Evolutionary conservation across 768 basidiomycete species (phyloP), one percentile per base, ranked within the genome.

Genomic region (Piloderma croceum): DNA sequence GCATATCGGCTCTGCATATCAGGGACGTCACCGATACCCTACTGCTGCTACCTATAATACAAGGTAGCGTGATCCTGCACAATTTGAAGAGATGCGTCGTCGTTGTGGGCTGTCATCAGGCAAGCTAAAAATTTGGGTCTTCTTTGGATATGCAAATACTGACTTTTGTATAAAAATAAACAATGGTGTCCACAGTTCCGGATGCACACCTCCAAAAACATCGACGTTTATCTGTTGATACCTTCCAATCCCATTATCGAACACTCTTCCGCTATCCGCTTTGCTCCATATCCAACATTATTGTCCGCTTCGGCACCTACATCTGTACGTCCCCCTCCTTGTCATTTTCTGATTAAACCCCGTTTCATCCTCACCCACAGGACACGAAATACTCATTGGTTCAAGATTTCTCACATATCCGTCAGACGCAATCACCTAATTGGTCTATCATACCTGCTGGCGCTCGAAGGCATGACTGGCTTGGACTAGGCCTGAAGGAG

Each of bases 371-470:
- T n/a, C n/a, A n/a, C n/a, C n/a, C n/a, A n/a, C n/a, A n/a, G n/a
- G n/a, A n/a, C n/a, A 56, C 45, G 27, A 15, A 29, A 15, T 29
- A 67, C 70, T 17, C 61, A 71, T 40, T 52, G 2, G 77, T 90
- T 13, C 84, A 84, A 52, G 90, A 93, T 48, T 93, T 93, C 55
- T 86, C 88, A 15, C 89, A 91, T 58, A 84, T 91, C 44, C 69
- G 79, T 23, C 53, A 73, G 4, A 79, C 83, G 2, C 79, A 77
- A 0, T 92, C 90, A 4, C 88, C 90, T 7, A 78, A 92, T 59
- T 92, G 86, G 81, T 65, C 67, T 3, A 40, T 59, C 9, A 44
- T 71, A 37, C 37, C n/a, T n/a, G n/a, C n/a, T n/a, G n/a, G n/a
- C n/a, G n/a, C n/a, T n/a, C n/a, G n/a, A n/a, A n/a, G n/a, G n/a